A percentile compares a stretch with the other conserved stretches of the same genome.
These are phyloP conservation scores for Mortierella sp. DNA, from an alignment of 371 early-diverging fungal genomes.

Conservation along the genomic window DNA sequence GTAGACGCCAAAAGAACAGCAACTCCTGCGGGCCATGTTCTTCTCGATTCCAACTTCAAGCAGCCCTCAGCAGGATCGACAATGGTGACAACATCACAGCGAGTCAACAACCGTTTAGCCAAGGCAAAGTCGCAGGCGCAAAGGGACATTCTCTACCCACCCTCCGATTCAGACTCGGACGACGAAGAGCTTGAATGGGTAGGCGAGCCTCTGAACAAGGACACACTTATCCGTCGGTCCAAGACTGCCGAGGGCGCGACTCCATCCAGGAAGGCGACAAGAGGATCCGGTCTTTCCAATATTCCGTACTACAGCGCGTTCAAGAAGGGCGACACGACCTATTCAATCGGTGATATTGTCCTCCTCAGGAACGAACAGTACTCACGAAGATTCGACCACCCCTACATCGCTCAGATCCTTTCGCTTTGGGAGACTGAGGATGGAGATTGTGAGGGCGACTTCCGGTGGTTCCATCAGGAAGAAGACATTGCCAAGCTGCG, in stretches of 20 bases:
- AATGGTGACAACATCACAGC: conserved; percentile 33
- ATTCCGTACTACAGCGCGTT: conserved; percentile 43
- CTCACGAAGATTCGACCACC: conserved; percentile 43
- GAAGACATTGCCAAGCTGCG: conserved; percentile 38
- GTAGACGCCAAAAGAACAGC: background rate
- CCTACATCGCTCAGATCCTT: conserved; percentile 61
- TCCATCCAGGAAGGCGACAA: conserved; percentile 41
- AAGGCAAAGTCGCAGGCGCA: conserved; percentile 27
- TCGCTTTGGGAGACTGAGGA: conserved; percentile 65
- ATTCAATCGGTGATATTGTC: conserved; percentile 48
- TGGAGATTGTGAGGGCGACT: conserved; percentile 58
- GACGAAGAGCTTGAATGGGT: conserved; percentile 42
- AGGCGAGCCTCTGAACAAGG: conserved; percentile 53
- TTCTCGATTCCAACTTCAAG: background rate
- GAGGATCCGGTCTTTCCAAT: conserved; percentile 53
- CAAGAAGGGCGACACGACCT: conserved; percentile 30
- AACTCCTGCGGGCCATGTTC: no score
- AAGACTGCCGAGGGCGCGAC: background rate
- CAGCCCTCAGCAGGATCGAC: background rate
- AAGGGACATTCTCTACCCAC: conserved; percentile 20
- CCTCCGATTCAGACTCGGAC: conserved; percentile 45
- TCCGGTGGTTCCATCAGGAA: conserved; percentile 65
- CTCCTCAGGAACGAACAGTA: conserved; percentile 50
- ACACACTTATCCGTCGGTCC: conserved; percentile 26
- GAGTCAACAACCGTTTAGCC: conserved; percentile 28